Evolutionary conservation across 2,329 filamentous ascomycete genomes (phyloP).

Genomic region (Aspergillus sp.): DNA sequence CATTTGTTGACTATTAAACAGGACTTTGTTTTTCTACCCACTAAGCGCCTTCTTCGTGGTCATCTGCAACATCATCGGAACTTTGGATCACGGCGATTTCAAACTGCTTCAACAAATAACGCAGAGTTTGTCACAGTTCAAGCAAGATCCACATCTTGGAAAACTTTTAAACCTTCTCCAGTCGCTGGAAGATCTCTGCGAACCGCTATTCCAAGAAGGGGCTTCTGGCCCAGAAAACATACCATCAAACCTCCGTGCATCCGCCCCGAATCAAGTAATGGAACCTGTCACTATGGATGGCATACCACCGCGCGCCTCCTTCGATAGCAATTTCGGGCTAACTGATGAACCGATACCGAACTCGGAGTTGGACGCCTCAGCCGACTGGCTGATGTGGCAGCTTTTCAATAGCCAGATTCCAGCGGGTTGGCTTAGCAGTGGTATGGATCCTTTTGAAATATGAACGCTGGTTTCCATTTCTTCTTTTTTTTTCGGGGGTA

Average conservation of each 20-base stretch:
- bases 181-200: conserved; percentile 5
- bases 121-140: conserved; percentile 1
- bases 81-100: conserved; percentile 4
- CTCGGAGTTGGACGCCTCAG: neutral
- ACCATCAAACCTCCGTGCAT: neutral
- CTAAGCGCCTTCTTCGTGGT: conserved; percentile 15
- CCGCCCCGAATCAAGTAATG: neutral
- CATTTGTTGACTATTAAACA: neutral
- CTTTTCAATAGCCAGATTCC: conserved; percentile 16
- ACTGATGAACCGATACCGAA: neutral
- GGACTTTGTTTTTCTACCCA: conserved; percentile 14
- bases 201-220: conserved; percentile 1
- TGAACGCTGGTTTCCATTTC: too few relatives aligned
- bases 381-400: conserved; percentile 16
- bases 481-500: too few relatives aligned
- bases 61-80: conserved; percentile 16
- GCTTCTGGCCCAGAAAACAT: too few relatives aligned
- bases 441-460: too few relatives aligned
- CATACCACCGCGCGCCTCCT: neutral
- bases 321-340: too few relatives aligned
- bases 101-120: conserved; percentile 6
- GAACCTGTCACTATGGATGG: neutral
- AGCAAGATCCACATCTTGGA: neutral
- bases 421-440: neutral
- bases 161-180: conserved; percentile 4